phyloP scores from a whole-genome alignment of 495 filamentous ascomycete species.

The Neurospora sp. region DNA sequence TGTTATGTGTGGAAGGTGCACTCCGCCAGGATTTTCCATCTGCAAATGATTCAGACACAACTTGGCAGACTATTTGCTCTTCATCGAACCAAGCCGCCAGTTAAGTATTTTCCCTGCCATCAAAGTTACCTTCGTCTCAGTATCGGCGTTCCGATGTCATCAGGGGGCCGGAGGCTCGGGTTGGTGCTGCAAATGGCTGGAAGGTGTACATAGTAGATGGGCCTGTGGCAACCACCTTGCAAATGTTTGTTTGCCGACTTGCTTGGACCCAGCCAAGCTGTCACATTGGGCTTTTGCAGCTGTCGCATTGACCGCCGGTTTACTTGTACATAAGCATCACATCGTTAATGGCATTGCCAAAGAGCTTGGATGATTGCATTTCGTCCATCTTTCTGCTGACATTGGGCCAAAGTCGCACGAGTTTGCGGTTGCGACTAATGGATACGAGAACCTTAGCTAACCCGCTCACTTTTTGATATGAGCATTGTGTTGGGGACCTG shows the following conservation, averaged over 20 bases:
- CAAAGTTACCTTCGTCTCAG: background rate
- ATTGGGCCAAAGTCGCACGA: background rate
- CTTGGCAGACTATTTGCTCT: no score
- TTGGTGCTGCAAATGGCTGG: background rate
- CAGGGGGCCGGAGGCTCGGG: background rate
- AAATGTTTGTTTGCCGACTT: background rate
- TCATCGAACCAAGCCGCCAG: no score
- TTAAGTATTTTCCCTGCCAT: no score
- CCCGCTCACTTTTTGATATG: background rate
- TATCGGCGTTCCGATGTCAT: background rate
- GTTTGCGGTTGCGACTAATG: background rate
- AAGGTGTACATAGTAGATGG: background rate
- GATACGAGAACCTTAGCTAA: background rate
- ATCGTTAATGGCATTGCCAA: background rate
- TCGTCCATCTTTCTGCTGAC: background rate
- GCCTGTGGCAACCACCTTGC: background rate
- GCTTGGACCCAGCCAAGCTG: background rate
- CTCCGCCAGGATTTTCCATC: no score
- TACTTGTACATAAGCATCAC: background rate
- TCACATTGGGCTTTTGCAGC: background rate
- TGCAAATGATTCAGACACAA: no score
- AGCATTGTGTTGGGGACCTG: background rate
- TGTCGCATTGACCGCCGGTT: background rate
- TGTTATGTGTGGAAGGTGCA: no score
- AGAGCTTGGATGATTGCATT: background rate